Evolutionary conservation across 1,139 yeast genomes (phyloP), one percentile per base, ranked within the genome.

Genomic region (Tardiomyces depauwii): DNA sequence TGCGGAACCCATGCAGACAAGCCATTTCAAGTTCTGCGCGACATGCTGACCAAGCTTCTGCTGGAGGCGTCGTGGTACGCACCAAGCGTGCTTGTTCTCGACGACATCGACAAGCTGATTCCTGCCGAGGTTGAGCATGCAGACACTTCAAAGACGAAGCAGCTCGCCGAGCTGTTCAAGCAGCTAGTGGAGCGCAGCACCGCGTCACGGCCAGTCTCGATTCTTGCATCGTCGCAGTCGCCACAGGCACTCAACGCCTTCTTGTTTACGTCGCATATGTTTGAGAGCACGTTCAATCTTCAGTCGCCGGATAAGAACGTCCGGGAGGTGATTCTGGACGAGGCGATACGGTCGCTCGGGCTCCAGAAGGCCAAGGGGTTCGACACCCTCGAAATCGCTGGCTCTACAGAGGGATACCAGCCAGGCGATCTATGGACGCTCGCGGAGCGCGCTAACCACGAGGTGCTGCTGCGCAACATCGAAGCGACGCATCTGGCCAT

Each of bases 351-450:
- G 0, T 49, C 54, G 40, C 59, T 56, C 49, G 64, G 54, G 1
- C 47, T 66, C 66, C 43, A 60, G 56, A 12, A 65, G 66, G 57
- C 58, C 53, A 18, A 62, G 58, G 64, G 68, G 2, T 71, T 78
- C 49, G 89, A 82, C 55, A 58, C 80, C 16, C 72, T 81, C 63
- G 94, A 86, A 56, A 71, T 88, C 53, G 82, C 88, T 0, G 67
- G 38, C 23, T 91, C 82, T 47, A 84, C 95, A 0, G 97, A 91
- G 57, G 97, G 97, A 0, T 91, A 82, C 61, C 76, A 86, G 39
- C 94, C 96, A 0, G 78, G 80, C 39, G 98, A 91, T 60, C 62
- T 91, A 49, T 77, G 80, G 64, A 76, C 78, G 7, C 65, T 91
- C 25, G 73, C 78, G 38, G 95, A 87, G 54, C 72, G 95, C 55